These are phyloP conservation scores for Singerocomus rubriflavus DNA, from an alignment of 1,284 basidiomycete species.

Conservation along the genomic window DNA sequence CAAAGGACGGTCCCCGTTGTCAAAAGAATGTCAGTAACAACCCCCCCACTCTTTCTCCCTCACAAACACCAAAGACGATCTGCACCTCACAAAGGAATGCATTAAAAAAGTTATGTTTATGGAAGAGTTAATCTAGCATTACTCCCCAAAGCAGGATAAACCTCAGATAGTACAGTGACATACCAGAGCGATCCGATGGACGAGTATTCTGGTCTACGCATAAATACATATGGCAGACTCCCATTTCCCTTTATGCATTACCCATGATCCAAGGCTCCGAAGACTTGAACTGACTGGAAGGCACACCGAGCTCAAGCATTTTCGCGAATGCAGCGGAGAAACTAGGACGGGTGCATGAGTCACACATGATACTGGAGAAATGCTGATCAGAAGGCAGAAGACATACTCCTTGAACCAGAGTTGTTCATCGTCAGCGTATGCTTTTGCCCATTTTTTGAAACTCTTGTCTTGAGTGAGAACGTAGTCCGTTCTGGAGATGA, in stretches of 20 bases:
- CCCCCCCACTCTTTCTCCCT: too few relatives aligned
- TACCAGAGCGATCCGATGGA: background rate
- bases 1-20: too few relatives aligned
- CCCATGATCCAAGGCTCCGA: slow-evolving; percentile 75
- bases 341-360: slow-evolving; percentile 39
- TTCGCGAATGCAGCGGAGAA: slow-evolving; percentile 75
- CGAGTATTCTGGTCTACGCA: background rate
- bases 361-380: background rate
- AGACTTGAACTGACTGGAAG: slow-evolving; percentile 67
- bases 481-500: slow-evolving; percentile 67
- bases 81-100: background rate
- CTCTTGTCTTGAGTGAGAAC: slow-evolving; percentile 81
- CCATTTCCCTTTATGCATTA: slow-evolving; percentile 23
- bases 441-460: slow-evolving; percentile 83
- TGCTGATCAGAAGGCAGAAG: background rate
- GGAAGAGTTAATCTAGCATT: background rate
- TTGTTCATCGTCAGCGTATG: slow-evolving; percentile 80
- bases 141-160: background rate
- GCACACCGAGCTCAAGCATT: slow-evolving; percentile 90
- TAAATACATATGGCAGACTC: background rate
- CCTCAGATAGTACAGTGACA: slow-evolving; percentile 1
- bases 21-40: too few relatives aligned
- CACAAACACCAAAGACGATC: background rate
- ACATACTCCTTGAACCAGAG: slow-evolving; percentile 83
- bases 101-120: background rate